A percentile compares a stretch with the other conserved stretches of the same genome.
These are phyloP conservation scores for Candida ponderosae DNA, from an alignment of 805 yeast species.

Conservation along the genomic window DNA sequence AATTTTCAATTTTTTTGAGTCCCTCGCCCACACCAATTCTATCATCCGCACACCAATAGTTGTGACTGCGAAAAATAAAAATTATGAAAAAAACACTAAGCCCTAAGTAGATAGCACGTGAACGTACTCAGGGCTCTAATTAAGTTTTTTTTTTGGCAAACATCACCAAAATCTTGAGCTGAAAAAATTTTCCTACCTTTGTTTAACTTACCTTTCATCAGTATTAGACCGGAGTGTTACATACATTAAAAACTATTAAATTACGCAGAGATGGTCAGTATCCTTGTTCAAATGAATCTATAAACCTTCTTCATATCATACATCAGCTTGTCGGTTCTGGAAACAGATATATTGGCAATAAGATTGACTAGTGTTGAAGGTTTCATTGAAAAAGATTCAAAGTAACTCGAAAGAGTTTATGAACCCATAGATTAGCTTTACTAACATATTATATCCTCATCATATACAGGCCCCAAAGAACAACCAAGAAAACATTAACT, in stretches of 20 bases:
- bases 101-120: too few species aligned
- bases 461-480: slow-evolving; percentile 85
- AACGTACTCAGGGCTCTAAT: not conserved
- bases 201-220: slow-evolving; percentile 5
- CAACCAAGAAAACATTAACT: slow-evolving; percentile 89
- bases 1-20: not conserved
- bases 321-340: too few species aligned
- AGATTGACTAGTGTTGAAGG: too few species aligned
- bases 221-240: slow-evolving; percentile 87
- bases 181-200: not conserved
- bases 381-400: too few species aligned
- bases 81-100: not conserved
- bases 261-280: slow-evolving; percentile 98
- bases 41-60: slow-evolving; percentile 7
- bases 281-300: too few species aligned
- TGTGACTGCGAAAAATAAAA: slow-evolving; percentile 1
- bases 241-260: slow-evolving; percentile 22
- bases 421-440: slow-evolving; percentile 14
- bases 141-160: too few species aligned
- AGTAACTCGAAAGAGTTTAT: too few species aligned
- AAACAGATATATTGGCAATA: too few species aligned
- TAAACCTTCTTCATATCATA: not conserved
- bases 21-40: not conserved
- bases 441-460: slow-evolving; percentile 36
- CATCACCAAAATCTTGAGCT: not conserved